These are phyloP conservation scores for Pseudocercospora cruenta DNA, from an alignment of 2,329 filamentous ascomycete species.

Conservation along the genomic window DNA sequence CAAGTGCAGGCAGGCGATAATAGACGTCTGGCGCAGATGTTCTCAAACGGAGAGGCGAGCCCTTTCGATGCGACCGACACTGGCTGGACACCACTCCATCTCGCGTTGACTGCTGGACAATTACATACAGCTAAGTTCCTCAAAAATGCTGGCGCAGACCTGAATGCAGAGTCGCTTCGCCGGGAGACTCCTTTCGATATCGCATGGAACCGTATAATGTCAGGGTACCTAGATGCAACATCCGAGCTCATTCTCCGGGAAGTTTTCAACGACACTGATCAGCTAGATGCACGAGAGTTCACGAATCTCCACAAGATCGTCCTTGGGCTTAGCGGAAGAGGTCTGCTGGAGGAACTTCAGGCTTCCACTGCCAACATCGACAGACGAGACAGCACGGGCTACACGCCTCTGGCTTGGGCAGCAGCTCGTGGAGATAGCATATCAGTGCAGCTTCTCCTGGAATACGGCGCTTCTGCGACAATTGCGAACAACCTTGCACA, in stretches of 20 bases:
- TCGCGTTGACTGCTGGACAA: not conserved
- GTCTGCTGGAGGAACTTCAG: not conserved
- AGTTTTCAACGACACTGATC: not conserved
- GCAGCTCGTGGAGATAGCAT: not conserved
- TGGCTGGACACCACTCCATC: not conserved
- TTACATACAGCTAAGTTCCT: not conserved
- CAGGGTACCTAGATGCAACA: not conserved
- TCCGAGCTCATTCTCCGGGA: not conserved
- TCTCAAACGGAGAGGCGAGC: not conserved
- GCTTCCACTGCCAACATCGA: not conserved
- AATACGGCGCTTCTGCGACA: not conserved
- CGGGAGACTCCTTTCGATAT: not conserved
- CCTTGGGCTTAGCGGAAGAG: not conserved
- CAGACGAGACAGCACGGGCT: not conserved
- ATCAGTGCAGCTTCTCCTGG: not conserved
- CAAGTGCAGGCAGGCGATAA: not conserved
- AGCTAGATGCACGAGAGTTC: not conserved
- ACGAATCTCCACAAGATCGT: not conserved
- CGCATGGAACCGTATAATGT: not conserved
- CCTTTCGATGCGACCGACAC: not conserved
- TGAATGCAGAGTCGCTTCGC: not conserved
- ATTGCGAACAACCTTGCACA: not conserved
- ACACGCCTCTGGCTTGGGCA: not conserved
- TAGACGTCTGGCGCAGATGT: not conserved
- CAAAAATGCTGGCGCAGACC: not conserved